phyloP scores from a whole-genome alignment of 257 asterid genomes.

The Phtheirospermum japonicum region DNA sequence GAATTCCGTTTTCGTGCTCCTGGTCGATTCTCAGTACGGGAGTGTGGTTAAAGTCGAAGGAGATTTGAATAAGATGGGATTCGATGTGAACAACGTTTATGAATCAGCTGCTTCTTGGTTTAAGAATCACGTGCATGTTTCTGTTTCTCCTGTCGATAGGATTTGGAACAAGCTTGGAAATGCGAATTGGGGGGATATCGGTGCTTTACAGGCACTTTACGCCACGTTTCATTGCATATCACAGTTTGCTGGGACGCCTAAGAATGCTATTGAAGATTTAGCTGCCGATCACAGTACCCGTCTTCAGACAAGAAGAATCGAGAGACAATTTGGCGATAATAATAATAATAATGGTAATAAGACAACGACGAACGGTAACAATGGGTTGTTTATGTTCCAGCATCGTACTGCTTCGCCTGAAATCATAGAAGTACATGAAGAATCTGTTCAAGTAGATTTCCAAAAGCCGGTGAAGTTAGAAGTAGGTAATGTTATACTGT shows the following conservation, averaged over 20 bases:
- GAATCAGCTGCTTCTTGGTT: conserved; percentile 92
- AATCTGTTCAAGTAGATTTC: conserved; percentile 50
- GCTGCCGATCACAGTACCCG: conserved; percentile 96
- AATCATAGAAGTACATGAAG: conserved; percentile 91
- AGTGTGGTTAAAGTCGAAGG: conserved; percentile 90
- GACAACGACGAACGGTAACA: conserved; percentile 52
- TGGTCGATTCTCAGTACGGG: conserved; percentile 85
- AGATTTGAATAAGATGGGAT: conserved; percentile 72
- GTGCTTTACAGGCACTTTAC: conserved; percentile 85
- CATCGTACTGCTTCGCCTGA: conserved; percentile 79
- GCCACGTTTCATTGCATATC: conserved; percentile 85
- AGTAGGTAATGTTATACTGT: conserved; percentile 59
- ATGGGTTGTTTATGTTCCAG: conserved; percentile 66
- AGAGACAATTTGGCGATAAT: conserved; percentile 65
- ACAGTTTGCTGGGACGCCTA: conserved; percentile 80
- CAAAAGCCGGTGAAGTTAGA: conserved; percentile 63
- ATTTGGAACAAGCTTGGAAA: conserved; percentile 99
- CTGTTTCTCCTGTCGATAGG: conserved; percentile 81
- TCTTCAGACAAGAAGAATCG: conserved; percentile 80
- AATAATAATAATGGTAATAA: conserved; percentile 18
- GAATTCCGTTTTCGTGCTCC: conserved; percentile 68
- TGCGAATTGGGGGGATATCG: conserved; percentile 97
- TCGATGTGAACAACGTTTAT: conserved; percentile 64
- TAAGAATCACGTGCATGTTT: conserved; percentile 52
- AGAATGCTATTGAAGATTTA: conserved; percentile 78